Evolutionary conservation across 75 land plant genomes (phyloP).

Genomic region (Larix kaempferi): DNA sequence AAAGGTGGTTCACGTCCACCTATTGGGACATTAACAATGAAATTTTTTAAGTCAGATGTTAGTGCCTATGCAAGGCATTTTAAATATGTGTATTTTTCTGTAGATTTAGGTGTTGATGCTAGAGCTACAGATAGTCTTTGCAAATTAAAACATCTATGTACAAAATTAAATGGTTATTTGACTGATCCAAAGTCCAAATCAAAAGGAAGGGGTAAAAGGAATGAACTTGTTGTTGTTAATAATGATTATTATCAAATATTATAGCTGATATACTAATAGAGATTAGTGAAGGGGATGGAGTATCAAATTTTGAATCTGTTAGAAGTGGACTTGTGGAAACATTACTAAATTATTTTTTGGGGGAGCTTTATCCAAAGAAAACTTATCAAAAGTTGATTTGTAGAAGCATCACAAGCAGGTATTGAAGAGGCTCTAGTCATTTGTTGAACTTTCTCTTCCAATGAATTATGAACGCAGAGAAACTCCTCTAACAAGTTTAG

Average conservation of each 20-base stretch:
- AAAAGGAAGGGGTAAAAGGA: constrained; percentile 1
- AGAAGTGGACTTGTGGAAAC: constrained; percentile 65
- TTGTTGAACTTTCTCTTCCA: constrained; percentile 27
- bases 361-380: constrained; percentile 22
- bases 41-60: constrained; percentile 27
- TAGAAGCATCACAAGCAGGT: constrained; percentile 3
- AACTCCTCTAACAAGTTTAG: constrained; percentile 33
- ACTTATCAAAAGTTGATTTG: background rate
- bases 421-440: constrained; percentile 36
- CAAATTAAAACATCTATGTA: constrained; percentile 41
- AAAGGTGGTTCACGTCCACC: background rate
- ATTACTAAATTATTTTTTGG: constrained; percentile 40
- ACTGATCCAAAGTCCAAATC: background rate
- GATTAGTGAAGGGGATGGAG: constrained; percentile 33
- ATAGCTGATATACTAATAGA: constrained; percentile 42
- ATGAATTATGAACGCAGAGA: constrained; percentile 13
- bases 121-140: constrained; percentile 35
- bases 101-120: constrained; percentile 11
- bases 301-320: constrained; percentile 76
- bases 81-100: constrained; percentile 36
- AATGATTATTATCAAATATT: constrained; percentile 32
- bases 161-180: constrained; percentile 25
- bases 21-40: background rate
- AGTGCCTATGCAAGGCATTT: constrained; percentile 37
- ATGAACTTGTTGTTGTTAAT: constrained; percentile 7